Base-by-base conservation (phyloP, 768 basidiomycete genomes). In the Rhizopogon vulgaris region DNA sequence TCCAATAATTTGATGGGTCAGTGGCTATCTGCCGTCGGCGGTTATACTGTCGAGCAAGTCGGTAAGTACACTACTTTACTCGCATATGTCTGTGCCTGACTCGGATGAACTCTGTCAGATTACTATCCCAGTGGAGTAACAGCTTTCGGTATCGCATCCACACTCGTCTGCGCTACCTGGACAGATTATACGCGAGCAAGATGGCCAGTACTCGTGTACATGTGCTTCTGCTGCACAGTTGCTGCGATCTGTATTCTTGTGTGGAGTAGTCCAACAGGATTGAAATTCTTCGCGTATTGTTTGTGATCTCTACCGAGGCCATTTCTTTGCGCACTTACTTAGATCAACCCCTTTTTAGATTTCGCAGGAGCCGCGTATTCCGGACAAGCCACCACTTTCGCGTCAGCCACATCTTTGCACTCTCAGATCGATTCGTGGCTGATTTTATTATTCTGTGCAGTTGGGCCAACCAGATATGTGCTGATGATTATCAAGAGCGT, bases 281-380 rank as follows among this genome's bases (percentile, higher is more conserved):
- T 83, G n/a, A 84, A 84, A 56, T 87, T 84, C 65, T 86, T 88
- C 56, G 88, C 85, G 4, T 90, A 85, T 60, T 87, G 84, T 79
- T 52, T 53, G 75, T 72, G 8, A 9, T 55, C 47, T 24, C 32
- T 28, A 30, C 42, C 17, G 38, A n/a, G 14, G 18, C 10, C 14
- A 17, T 3, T 30, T n/a, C 12, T 22, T 51, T 41, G 43, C 43
- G 25, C 41, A 4, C 30, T 25, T 14, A 15, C 34, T 25, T 14
- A 15, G 3, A 6, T 18, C 18, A 10, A 6, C 48, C 48, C 3
- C 17, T 57, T 43, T n/a, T 12, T 49, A 82, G 78, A 82, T 62
- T 60, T 81, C 9, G 77, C 79, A 5, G 84, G 85, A 2, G 82
- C 84, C 14, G 80, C 84, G 6, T 90, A 84, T 60, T 77, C 85